Evolutionary conservation across 2,329 filamentous ascomycete species (phyloP).

Genomic region (Colletotrichum graminicola): DNA sequence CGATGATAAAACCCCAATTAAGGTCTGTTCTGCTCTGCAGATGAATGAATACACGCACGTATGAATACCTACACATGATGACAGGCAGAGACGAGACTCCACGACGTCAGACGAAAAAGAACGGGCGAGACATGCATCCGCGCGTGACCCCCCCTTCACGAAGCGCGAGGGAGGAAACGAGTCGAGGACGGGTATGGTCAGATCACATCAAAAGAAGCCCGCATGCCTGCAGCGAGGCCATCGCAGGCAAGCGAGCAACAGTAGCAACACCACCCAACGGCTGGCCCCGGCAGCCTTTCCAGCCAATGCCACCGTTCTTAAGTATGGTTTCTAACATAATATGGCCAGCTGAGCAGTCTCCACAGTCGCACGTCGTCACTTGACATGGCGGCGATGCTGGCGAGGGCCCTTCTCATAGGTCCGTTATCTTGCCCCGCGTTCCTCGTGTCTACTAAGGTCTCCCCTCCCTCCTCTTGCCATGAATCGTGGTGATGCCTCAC

Average conservation of each 20-base stretch:
- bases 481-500: background rate
- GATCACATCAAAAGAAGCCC: no score
- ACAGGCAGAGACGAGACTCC: background rate
- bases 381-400: slow-evolving; percentile 14
- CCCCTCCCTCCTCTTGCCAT: background rate
- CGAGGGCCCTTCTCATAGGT: slow-evolving; percentile 19
- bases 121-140: slow-evolving; percentile 31
- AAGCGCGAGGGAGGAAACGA: slow-evolving; percentile 15
- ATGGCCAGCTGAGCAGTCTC: slow-evolving; percentile 12
- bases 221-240: background rate
- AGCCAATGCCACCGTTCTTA: background rate
- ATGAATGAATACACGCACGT: background rate
- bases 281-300: background rate
- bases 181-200: background rate
- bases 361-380: slow-evolving; percentile 24
- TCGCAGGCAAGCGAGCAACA: background rate
- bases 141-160: slow-evolving; percentile 26
- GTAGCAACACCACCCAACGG: background rate
- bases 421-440: slow-evolving; percentile 21
- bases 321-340: background rate
- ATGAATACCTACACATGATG: background rate
- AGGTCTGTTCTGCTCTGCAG: background rate
- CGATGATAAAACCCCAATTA: background rate
- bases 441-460: background rate
- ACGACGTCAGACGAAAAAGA: slow-evolving; percentile 25